Evolutionary conservation across 75 land plant genomes (phyloP).

Genomic region (Isoetes taiwanensis): DNA sequence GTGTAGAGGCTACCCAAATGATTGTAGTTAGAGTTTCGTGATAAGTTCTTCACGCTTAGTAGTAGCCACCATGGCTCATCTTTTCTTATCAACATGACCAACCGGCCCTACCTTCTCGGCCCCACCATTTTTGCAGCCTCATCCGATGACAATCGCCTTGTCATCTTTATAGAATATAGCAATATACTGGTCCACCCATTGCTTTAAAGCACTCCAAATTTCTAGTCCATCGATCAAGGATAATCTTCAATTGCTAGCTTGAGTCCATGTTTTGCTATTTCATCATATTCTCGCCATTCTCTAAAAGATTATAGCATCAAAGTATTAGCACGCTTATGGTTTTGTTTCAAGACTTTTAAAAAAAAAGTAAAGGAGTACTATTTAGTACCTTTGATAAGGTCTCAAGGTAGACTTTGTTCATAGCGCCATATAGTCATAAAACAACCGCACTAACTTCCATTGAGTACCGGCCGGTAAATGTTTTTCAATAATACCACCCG

Average conservation of each 20-base stretch:
- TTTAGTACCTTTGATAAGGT: conserved; percentile 26
- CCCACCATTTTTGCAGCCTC: conserved; percentile 83
- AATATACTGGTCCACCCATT: conserved; percentile 50
- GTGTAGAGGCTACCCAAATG: too few relatives aligned
- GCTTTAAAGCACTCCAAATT: conserved; percentile 60
- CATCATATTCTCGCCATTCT: conserved; percentile 40
- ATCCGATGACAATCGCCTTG: conserved; percentile 15
- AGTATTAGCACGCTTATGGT: too few relatives aligned
- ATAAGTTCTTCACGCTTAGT: conserved; percentile 18
- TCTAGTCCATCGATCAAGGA: conserved; percentile 86
- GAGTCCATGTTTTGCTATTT: conserved; percentile 22
- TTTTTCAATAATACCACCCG: conserved; percentile 34
- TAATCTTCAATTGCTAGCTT: conserved; percentile 66
- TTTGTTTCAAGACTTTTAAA: too few relatives aligned
- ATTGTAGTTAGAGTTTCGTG: conserved; percentile 35
- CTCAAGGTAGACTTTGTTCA: conserved; percentile 35
- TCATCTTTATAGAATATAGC: conserved; percentile 40
- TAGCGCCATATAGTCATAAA: conserved; percentile 30
- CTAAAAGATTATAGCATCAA: too few relatives aligned
- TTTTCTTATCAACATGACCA: conserved; percentile 53
- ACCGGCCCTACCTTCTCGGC: conserved; percentile 45
- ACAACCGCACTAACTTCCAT: conserved; percentile 33
- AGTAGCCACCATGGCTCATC: conserved; percentile 26
- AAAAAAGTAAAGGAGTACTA: not conserved
- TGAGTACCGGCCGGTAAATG: conserved; percentile 30